Conservation (phyloP, 805 yeast species). For the Saccharomycopsis malanga region DNA sequence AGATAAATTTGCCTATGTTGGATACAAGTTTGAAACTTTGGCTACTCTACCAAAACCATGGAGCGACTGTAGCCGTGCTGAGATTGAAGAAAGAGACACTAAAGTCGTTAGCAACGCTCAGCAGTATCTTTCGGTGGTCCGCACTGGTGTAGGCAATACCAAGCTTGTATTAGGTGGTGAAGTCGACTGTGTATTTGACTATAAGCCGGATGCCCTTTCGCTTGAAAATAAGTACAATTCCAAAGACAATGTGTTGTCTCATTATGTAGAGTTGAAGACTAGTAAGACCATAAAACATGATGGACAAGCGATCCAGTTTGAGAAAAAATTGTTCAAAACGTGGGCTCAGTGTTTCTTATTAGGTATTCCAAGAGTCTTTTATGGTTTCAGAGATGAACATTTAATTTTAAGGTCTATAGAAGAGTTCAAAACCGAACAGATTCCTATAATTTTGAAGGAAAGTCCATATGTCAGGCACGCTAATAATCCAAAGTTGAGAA, state of each 20-base stretch:
- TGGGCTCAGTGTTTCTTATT: constrained; percentile 94
- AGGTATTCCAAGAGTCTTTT: constrained; percentile 74
- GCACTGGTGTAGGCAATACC: constrained; percentile 73
- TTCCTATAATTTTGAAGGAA: constrained; percentile 62
- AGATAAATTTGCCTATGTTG: constrained; percentile 48
- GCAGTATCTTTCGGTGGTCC: constrained; percentile 75
- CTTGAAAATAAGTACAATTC: constrained; percentile 26
- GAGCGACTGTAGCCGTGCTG: constrained; percentile 55
- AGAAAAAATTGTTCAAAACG: constrained; percentile 64
- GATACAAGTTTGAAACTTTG: constrained; percentile 80
- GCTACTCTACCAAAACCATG: constrained; percentile 74
- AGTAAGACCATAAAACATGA: constrained; percentile 47
- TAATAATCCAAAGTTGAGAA: constrained; percentile 33
- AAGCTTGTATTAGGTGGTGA: constrained; percentile 77
- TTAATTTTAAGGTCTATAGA: constrained; percentile 63
- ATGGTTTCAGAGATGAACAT: constrained; percentile 80
- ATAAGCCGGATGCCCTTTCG: constrained; percentile 47
- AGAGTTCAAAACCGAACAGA: constrained; percentile 65
- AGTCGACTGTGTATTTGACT: constrained; percentile 86
- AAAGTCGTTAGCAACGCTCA: constrained; percentile 60
- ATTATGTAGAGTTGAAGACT: constrained; percentile 84
- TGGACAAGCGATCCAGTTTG: constrained; percentile 57
- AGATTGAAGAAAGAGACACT: constrained; percentile 59
- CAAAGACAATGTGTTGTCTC: constrained; percentile 44
- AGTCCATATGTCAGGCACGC: constrained; percentile 33